Conservation (phyloP, 2,329 filamentous ascomycete species). For the Chrysoporthe puriensis region DNA sequence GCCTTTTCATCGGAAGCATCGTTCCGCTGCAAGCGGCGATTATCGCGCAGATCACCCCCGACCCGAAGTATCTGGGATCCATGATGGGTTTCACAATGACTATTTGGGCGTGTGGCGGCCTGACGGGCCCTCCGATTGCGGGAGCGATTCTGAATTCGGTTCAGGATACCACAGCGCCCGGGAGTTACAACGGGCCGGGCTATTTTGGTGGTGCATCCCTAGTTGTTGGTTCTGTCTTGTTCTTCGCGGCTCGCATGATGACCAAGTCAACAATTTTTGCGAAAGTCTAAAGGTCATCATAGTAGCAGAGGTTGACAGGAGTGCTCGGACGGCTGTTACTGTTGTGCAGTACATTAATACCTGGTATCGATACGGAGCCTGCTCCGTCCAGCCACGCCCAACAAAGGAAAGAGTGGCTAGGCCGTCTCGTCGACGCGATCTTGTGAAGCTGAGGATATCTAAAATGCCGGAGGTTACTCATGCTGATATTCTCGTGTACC, state of each 20-base stretch:
- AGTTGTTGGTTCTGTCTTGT: conserved; percentile 25
- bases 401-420: neutral
- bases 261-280: conserved; percentile 14
- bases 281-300: conserved; percentile 12
- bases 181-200: conserved; percentile 34
- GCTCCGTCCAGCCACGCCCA: neutral
- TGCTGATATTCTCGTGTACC: too few species aligned
- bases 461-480: too few species aligned
- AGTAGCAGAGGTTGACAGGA: neutral
- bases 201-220: conserved; percentile 29
- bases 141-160: conserved; percentile 43
- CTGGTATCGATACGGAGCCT: neutral
- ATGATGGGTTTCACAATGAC: conserved; percentile 55
- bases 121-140: conserved; percentile 50
- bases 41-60: conserved; percentile 34
- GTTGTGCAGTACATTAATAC: neutral
- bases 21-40: conserved; percentile 43
- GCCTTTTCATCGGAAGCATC: conserved; percentile 38
- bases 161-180: conserved; percentile 35
- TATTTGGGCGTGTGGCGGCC: conserved; percentile 45
- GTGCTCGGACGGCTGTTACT: neutral
- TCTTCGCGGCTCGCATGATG: conserved; percentile 19
- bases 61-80: conserved; percentile 56
- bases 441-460: too few species aligned
- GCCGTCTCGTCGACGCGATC: too few species aligned